Evolutionary conservation across 495 filamentous ascomycete genomes (phyloP), one percentile per base, ranked within the genome.

Genomic region (Acidomyces sp.): DNA sequence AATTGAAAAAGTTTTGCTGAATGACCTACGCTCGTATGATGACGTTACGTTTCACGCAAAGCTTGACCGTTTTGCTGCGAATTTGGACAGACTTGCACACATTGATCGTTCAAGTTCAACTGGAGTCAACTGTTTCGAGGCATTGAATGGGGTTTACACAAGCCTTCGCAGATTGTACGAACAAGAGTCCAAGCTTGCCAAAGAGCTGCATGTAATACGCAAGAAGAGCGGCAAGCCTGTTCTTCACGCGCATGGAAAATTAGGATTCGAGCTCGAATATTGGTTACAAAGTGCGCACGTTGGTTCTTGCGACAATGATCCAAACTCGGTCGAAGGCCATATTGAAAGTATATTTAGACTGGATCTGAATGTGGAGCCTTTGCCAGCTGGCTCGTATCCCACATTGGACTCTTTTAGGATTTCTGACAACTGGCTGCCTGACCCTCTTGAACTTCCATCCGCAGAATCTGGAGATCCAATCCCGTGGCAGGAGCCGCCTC

Each of bases 101-200:
- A 65, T 92, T 46, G 90, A 97, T 55, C 78, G 74, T 49, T 67
- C 94, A 45, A 88, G 87, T 57, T 63, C 63, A 5, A 78, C 77
- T 23, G 73, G 73, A 16, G 66, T 94, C 7, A 90, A 87, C 49
- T 85, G 90, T 58, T 85, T 86, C 55, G 83, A 90, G 58, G 90
- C 86, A 4, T 68, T 95, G 12, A 80, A 80, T 22, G 85, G 85
- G 5, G 66, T 97, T 4, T 79, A 77, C 55, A 67, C 66, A 34
- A 80, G 77, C 45, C 57, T 88, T 21, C 56, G 62, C 16, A 70
- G 59, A 41, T 50, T 90, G 48, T 74, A 80, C 60, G 57, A 77
- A 48, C 72, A 76, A 57, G 82, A 87, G 52, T 57, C 77, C 34
- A 71, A 74, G 53, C 74, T 70, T 39, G 49, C 53, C 3, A 35